Base-by-base conservation (phyloP, 495 filamentous ascomycete species). In the Glonium stellatum region DNA sequence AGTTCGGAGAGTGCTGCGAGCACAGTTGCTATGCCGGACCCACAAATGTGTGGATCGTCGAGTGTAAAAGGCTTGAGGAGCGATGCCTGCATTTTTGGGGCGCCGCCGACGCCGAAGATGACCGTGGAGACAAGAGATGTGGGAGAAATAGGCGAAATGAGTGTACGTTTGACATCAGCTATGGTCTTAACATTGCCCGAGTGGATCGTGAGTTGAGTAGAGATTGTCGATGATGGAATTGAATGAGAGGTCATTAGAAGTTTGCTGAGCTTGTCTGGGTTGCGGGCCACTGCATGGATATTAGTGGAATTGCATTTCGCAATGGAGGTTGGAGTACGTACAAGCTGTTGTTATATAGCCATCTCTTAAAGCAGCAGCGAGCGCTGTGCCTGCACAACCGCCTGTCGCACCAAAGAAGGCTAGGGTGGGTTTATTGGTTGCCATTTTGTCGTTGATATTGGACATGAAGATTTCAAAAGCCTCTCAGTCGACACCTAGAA, bases 371-470 rank as follows among this genome's bases (percentile, higher is more conserved):
- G 66, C 55, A 12, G 39, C 34, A 4, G 69, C 60, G 57, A 72
- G 77, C 19, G 82, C 77, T 0, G 74, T 59, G 48, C 74, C 65
- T 42, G 71, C 76, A 63, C 70, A 74, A 60, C 78, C 81, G 57
- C 76, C 78, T 41, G 80, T 84, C 25, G 81, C 80, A 66, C 81
- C 81, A 62, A 84, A 79, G 73, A 84, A 80, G 60, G 80, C 73
- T 65, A 80, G 57, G 39, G 76, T 76, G 48, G 65, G 62, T 39
- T 60, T 62, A 25, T 23, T 51, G 35, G 63, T 61, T 18, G 46
- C 36, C 19, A 53, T 50, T 48, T 8, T 52, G 47, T 0, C 39
- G 0, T 5, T 36, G 13, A 44, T 44, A 11, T 18, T 44, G 39
- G 39, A 18, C 42, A 23, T 23, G 13, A n/a, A n/a, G 19, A 23